These are phyloP conservation scores for Actinidia arguta DNA, from an alignment of 179 eudicot genomes.

Conservation along the genomic window DNA sequence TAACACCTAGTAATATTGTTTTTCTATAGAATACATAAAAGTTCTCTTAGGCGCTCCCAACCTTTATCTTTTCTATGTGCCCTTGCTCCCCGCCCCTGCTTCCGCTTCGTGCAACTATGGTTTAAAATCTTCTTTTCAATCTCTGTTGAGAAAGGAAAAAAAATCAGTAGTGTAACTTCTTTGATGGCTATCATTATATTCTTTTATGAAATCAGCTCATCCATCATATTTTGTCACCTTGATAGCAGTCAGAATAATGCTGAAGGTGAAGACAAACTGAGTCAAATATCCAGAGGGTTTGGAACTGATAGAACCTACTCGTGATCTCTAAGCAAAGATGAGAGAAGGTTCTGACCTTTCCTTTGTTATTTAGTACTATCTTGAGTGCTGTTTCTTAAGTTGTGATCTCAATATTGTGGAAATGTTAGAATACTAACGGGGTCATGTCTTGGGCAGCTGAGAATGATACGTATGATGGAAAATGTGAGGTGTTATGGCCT, in stretches of 20 bases:
- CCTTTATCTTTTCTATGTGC: too few species aligned
- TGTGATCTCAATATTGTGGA: background rate
- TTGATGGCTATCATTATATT: background rate
- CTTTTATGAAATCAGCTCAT: slow-evolving; percentile 9
- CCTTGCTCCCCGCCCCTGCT: too few species aligned
- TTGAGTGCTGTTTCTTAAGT: background rate
- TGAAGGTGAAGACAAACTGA: slow-evolving; percentile 86
- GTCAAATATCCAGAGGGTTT: slow-evolving; percentile 89
- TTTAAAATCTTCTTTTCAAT: too few species aligned
- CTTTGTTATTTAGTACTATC: background rate
- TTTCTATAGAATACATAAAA: too few species aligned
- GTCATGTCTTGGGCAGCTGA: slow-evolving; percentile 44
- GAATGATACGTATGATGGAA: slow-evolving; percentile 64
- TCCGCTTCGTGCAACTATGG: too few species aligned
- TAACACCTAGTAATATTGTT: too few species aligned
- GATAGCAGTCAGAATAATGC: slow-evolving; percentile 48
- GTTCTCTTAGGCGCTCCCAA: too few species aligned
- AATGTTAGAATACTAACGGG: background rate
- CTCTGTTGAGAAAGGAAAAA: background rate
- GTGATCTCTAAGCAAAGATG: slow-evolving; percentile 88
- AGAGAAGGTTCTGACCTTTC: slow-evolving; percentile 68
- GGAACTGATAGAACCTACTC: slow-evolving; percentile 91
- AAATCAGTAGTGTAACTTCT: background rate
- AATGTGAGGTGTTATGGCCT: slow-evolving; percentile 69
- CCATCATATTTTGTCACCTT: background rate